These are phyloP conservation scores for Hericium rajendrae DNA, from an alignment of 768 basidiomycete species.

Conservation along the genomic window DNA sequence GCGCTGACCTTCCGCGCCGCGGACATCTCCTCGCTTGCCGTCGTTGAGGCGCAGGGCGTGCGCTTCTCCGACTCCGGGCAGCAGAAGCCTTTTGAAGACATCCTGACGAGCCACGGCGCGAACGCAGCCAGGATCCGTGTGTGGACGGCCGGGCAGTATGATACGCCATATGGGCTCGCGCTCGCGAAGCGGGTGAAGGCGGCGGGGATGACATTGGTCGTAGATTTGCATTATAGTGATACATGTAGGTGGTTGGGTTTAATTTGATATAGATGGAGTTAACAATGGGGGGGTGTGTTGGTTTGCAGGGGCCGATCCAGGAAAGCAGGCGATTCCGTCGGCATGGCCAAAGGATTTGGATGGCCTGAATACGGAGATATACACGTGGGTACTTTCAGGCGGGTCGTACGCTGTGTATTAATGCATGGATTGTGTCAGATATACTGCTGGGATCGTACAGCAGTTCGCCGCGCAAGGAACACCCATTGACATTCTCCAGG, in stretches of 20 bases:
- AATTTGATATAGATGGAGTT: conserved; percentile 11
- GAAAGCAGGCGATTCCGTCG: conserved; percentile 48
- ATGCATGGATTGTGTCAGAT: conserved; percentile 22
- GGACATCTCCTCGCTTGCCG: conserved; percentile 45
- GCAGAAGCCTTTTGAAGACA: conserved; percentile 35
- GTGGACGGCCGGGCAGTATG: conserved; percentile 56
- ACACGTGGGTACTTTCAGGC: conserved; percentile 26
- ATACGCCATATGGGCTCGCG: conserved; percentile 39
- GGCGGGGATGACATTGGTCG: conserved; percentile 43
- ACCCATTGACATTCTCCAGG: conserved; percentile 31
- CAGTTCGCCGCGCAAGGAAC: conserved; percentile 44
- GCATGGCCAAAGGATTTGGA: conserved; percentile 41
- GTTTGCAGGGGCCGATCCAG: conserved; percentile 51
- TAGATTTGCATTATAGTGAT: conserved; percentile 58
- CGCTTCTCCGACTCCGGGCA: conserved; percentile 33
- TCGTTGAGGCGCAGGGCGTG: conserved; percentile 41
- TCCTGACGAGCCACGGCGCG: conserved; percentile 41
- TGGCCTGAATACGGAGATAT: conserved; percentile 49
- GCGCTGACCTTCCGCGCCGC: conserved; percentile 43
- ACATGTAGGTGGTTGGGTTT: conserved; percentile 29
- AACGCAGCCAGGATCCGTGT: conserved; percentile 52
- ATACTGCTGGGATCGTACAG: conserved; percentile 43
- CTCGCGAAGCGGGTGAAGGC: conserved; percentile 47
- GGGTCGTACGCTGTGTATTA: too few relatives aligned
- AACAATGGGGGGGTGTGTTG: too few relatives aligned